phyloP scores from a whole-genome alignment of 176 grass and related monocot species.

The Paspalum notatum region DNA sequence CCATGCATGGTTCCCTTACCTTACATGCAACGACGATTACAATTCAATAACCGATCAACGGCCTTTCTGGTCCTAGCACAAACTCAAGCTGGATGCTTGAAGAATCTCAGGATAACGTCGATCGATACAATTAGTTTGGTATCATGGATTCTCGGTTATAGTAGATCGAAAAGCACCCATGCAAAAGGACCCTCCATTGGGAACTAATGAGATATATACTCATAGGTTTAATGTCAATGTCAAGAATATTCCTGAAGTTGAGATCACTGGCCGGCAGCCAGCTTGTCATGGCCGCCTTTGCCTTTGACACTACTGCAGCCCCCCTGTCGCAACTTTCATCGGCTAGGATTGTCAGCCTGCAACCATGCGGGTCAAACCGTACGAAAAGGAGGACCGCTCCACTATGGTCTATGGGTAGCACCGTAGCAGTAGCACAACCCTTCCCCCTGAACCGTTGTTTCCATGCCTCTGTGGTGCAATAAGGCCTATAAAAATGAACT shows the following conservation, averaged over 20 bases:
- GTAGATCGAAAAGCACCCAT: neutral
- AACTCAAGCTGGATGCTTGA: neutral
- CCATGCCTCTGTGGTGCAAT: neutral
- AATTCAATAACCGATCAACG: neutral
- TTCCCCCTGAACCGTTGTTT: neutral
- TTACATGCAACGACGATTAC: slow-evolving; percentile 20
- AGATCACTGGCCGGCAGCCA: neutral
- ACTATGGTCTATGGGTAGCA: neutral
- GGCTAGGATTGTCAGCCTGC: neutral
- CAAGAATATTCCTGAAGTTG: slow-evolving; percentile 30
- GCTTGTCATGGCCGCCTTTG: neutral
- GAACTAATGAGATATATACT: neutral
- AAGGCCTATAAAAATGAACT: slow-evolving; percentile 19
- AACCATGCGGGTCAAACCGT: neutral
- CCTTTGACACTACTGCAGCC: neutral
- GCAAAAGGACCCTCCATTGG: neutral
- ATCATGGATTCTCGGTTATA: neutral
- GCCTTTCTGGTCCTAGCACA: neutral
- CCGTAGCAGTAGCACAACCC: too few species aligned
- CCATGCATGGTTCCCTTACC: slow-evolving; percentile 9
- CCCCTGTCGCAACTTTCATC: slow-evolving; percentile 2
- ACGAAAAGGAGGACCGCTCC: slow-evolving; percentile 19
- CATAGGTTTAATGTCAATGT: neutral
- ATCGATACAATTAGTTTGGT: too few species aligned
- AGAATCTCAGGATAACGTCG: slow-evolving; percentile 2